Percentiles rank a stretch among this genome's conserved stretches.
Conservation (phyloP, 306 rosid species). For the Medicago arabica region DNA sequence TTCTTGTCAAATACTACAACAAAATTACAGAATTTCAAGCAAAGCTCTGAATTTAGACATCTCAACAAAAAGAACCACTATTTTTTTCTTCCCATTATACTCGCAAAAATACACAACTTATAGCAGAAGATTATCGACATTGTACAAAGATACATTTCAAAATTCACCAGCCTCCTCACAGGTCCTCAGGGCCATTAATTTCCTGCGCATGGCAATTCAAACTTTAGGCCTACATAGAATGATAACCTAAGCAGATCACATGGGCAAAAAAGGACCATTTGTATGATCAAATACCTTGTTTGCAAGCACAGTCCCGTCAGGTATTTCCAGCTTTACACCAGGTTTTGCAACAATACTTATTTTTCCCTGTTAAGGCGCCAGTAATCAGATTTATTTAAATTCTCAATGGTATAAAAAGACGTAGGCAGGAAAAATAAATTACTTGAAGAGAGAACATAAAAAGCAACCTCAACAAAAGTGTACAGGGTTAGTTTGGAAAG, state of each 20-base stretch:
- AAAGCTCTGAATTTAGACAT: constrained; percentile 26
- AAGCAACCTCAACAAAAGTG: constrained; percentile 3
- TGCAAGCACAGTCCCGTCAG: constrained; percentile 63
- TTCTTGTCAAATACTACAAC: constrained; percentile 18
- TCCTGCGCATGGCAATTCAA: constrained; percentile 54
- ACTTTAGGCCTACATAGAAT: constrained; percentile 11
- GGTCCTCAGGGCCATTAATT: constrained; percentile 75
- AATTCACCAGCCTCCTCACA: constrained; percentile 46
- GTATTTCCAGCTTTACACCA: constrained; percentile 72
- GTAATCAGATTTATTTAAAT: not conserved
- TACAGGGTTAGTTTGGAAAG: not conserved
- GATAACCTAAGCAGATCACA: not conserved
- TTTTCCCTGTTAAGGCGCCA: constrained; percentile 64
- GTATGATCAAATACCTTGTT: constrained; percentile 63
- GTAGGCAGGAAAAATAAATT: not conserved
- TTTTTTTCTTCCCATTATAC: constrained; percentile 31
- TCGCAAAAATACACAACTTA: constrained; percentile 9
- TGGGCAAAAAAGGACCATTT: constrained; percentile 8
- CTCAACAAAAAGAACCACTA: constrained; percentile 34
- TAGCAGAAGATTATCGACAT: constrained; percentile 8
- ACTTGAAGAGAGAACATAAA: constrained; percentile 1
- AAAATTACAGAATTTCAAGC: constrained; percentile 20
- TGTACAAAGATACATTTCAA: constrained; percentile 25
- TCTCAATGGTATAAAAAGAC: not conserved
- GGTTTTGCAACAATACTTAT: constrained; percentile 65